Conservation (phyloP, 495 filamentous ascomycete genomes). For the Lasiosphaeria hispida region DNA sequence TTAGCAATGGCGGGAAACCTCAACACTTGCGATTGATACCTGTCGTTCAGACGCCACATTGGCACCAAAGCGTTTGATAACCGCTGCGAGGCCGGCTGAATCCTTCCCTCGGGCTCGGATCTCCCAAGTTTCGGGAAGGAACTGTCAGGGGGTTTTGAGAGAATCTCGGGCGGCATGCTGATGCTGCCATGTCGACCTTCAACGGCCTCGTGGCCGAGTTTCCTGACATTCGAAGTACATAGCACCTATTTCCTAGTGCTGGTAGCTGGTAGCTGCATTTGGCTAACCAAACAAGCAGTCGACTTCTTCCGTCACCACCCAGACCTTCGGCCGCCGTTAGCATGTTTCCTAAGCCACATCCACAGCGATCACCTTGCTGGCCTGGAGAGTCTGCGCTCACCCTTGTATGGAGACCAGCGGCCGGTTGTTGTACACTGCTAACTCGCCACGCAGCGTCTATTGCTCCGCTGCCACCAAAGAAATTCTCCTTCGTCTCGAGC, state of each 20-base stretch:
- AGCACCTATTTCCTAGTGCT: neutral
- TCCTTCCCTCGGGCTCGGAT: too few species aligned
- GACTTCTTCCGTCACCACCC: conserved; percentile 75
- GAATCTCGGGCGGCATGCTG: too few species aligned
- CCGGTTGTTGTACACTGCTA: neutral
- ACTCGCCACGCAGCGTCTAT: conserved; percentile 60
- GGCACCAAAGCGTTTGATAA: too few species aligned
- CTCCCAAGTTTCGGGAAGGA: too few species aligned
- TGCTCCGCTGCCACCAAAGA: conserved; percentile 83
- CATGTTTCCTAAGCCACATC: conserved; percentile 89
- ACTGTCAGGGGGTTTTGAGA: too few species aligned
- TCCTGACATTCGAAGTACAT: conserved; percentile 62
- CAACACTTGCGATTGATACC: too few species aligned
- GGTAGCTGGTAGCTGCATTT: neutral
- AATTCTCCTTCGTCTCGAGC: conserved; percentile 72
- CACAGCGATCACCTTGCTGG: conserved; percentile 89
- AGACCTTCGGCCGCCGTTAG: conserved; percentile 61
- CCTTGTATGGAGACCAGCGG: conserved; percentile 53
- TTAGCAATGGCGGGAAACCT: too few species aligned
- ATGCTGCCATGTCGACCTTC: conserved; percentile 37
- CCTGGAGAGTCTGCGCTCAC: conserved; percentile 69
- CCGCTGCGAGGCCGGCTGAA: too few species aligned
- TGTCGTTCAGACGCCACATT: too few species aligned
- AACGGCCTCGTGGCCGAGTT: conserved; percentile 53
- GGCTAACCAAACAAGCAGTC: conserved; percentile 45